Conservation (phyloP, 225 moss, liverwort and hornwort species). For the Pseudisothecium myosuroides region DNA sequence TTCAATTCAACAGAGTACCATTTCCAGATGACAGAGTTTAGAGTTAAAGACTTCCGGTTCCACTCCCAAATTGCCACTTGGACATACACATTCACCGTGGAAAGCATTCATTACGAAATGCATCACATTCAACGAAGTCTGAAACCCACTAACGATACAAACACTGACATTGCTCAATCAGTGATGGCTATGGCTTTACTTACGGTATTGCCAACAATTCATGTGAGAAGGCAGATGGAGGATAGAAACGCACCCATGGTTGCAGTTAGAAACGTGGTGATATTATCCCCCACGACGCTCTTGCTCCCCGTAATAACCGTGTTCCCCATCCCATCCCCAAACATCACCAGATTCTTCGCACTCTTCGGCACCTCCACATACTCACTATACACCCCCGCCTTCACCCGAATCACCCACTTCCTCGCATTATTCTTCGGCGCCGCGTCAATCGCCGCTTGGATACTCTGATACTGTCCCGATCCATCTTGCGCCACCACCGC, state of each 20-base stretch:
- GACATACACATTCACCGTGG: not conserved
- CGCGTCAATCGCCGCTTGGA: constrained; percentile 19
- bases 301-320: constrained; percentile 46
- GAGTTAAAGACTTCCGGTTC: not conserved
- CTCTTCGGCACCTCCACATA: constrained; percentile 8
- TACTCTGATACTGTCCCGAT: constrained; percentile 2
- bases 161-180: not conserved
- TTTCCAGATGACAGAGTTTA: no score
- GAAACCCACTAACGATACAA: not conserved
- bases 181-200: not conserved
- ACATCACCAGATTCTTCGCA: constrained; percentile 10
- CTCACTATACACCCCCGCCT: constrained; percentile 16
- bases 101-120: not conserved
- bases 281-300: constrained; percentile 28
- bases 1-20: not conserved
- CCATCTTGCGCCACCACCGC: constrained; percentile 23
- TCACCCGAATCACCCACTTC: constrained; percentile 17
- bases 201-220: no score
- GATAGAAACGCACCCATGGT: constrained; percentile 39
- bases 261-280: constrained; percentile 58
- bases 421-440: not conserved
- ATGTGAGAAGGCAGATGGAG: not conserved
- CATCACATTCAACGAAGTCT: not conserved
- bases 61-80: not conserved
- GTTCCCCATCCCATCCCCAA: constrained; percentile 36